A percentile compares a stretch with the other conserved stretches of the same genome.
These are phyloP conservation scores for Citrus cavaleriei DNA, from an alignment of 345 rosid genomes.

Conservation along the genomic window DNA sequence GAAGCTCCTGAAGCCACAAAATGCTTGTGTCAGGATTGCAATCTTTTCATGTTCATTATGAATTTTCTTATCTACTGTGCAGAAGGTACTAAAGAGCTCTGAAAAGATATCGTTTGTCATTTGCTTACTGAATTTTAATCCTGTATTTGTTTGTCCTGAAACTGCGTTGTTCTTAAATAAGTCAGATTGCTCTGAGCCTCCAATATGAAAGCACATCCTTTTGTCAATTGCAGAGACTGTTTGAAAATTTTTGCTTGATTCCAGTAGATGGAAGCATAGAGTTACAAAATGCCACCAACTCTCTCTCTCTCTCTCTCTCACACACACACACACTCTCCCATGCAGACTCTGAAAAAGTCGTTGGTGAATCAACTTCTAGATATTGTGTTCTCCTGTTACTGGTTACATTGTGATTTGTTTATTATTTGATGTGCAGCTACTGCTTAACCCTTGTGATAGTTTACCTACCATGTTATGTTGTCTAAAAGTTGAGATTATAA, in stretches of 20 bases:
- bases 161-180: background rate
- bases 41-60: background rate
- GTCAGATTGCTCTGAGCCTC: background rate
- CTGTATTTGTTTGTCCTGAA: background rate
- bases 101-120: background rate
- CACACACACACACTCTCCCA: no score
- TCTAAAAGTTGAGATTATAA: background rate
- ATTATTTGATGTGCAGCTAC: background rate
- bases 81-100: background rate
- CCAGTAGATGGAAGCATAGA: background rate
- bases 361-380: background rate
- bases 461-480: background rate
- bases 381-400: background rate
- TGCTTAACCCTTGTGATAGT: background rate
- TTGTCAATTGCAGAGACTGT: background rate
- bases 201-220: background rate
- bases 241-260: background rate
- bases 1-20: background rate
- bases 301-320: background rate
- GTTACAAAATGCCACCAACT: background rate
- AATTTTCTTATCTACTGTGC: background rate
- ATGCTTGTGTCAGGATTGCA: background rate
- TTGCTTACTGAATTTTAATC: background rate
- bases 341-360: background rate
- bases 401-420: background rate